Base-by-base conservation (phyloP, 495 filamentous ascomycete species). In the Aspergillus campestris region DNA sequence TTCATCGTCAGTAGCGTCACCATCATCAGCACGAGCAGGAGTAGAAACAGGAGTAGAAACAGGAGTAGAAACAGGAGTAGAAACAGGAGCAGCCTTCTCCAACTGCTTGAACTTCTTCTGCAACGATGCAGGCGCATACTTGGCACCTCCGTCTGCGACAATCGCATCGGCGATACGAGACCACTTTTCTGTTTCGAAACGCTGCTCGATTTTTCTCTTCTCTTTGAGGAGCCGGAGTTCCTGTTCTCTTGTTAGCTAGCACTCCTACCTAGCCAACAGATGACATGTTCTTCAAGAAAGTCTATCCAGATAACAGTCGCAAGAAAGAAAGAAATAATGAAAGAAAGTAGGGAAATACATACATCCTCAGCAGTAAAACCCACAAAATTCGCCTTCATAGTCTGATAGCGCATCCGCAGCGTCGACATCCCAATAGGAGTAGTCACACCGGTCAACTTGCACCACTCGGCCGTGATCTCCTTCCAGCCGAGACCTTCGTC, bases 341-440 rank as follows among this genome's bases (percentile, higher is more conserved):
- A 34, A 44, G 24, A 13, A 40, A 9, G 18, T 31, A 34, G 18
- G 39, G 13, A 18, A 40, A 13, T 28, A 54, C 52, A 38, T 53
- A 61, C 55, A 48, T 61, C 58, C 8, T 44, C 50, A 1, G 1
- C 24, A 10, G 10, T 27, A 29, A 56, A 33, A 14, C 12, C 40
- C 11, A 47, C 45, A 29, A 61, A 58, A 29, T 61, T 61, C 3
- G 43, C 44, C 34, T 61, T 61, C 50, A 61, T 58, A 29, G 42
- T 40, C 1, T 5, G 42, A 32, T 58, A 56, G 6, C 58, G 29
- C 42, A 55, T 49, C 1, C 50, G 29, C 5, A 56, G 33, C 1
- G 55, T 56, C 5, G 36, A 31, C 2, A 9, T 12, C 1, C 50
- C 52, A 1, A 58, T 46, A 3, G 42, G 43, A 35, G 47, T 47